Evolutionary conservation across 2,329 filamentous ascomycete species (phyloP).

Genomic region (Aspergillus pseudonomiae): DNA sequence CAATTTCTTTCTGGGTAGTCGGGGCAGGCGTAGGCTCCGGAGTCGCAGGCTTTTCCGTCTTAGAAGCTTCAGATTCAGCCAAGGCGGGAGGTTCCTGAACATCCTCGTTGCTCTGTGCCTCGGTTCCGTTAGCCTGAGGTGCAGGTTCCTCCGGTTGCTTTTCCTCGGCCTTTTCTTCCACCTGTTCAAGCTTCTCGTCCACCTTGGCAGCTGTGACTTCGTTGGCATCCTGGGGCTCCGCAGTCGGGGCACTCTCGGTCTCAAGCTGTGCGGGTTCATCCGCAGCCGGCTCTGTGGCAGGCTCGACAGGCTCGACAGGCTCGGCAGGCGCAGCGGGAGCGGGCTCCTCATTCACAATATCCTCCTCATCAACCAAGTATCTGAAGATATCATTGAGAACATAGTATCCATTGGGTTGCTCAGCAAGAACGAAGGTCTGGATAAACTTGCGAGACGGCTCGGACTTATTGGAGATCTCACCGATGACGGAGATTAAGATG

Average conservation of each 20-base stretch:
- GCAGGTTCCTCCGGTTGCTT: slow-evolving; percentile 33
- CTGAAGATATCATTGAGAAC: slow-evolving; percentile 98
- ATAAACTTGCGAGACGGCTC: slow-evolving; percentile 93
- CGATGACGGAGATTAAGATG: slow-evolving; percentile 97
- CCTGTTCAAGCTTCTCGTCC: slow-evolving; percentile 76
- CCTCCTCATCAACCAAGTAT: slow-evolving; percentile 80
- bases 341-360: slow-evolving; percentile 52
- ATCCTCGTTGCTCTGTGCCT: slow-evolving; percentile 25
- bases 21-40: slow-evolving; percentile 61
- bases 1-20: slow-evolving; percentile 46
- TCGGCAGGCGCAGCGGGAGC: slow-evolving; percentile 22
- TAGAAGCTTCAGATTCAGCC: slow-evolving; percentile 44
- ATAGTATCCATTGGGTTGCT: slow-evolving; percentile 96
- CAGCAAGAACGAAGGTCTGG: slow-evolving; percentile 95
- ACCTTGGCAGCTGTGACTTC: slow-evolving; percentile 58
- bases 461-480: slow-evolving; percentile 93
- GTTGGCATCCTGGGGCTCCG: slow-evolving; percentile 37
- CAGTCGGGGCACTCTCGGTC: slow-evolving; percentile 32
- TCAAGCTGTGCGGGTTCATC: slow-evolving; percentile 50
- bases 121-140: slow-evolving; percentile 41
- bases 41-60: slow-evolving; percentile 67
- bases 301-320: slow-evolving; percentile 43
- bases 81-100: slow-evolving; percentile 35
- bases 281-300: slow-evolving; percentile 44
- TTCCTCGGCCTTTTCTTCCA: slow-evolving; percentile 50